Base-by-base conservation (phyloP, 768 basidiomycete species). In the Russula olivacea region DNA sequence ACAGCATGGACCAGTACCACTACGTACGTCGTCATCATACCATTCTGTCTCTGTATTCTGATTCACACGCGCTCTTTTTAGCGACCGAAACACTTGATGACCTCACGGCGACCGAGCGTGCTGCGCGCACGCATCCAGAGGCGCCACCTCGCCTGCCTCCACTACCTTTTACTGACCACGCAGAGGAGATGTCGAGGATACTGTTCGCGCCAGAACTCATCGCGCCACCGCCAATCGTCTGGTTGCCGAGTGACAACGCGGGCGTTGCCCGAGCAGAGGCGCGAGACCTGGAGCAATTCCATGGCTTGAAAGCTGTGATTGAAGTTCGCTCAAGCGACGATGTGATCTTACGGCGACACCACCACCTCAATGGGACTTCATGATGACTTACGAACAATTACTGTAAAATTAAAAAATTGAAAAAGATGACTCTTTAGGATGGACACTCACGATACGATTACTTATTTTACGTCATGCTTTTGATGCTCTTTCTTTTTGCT, bases 141-240 rank as follows among this genome's bases (percentile, higher is more conserved):
- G 87, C 86, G 15, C 88, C 88, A 38, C 87, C 88, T 12, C 87
- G 80, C 66, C 79, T 88, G 3, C 88, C 88, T 11, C 80, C 83
- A 11, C 72, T 89, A 28, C 76, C 87, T 6, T 89, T 91, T 68
- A 79, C 82, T 1, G 88, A 89, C 72, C 88, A 89, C 66, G 85
- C 87, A 15, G 85, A 88, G 69, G 86, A 89, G 68, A 86, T 88
- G 81, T 81, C 83, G 7, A 84, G 85, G 17, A 84, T 92, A 59
- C 75, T 93, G 43, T 93, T 92, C 70, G 88, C 91, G 4, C 88
- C 90, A 1, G 90, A 90, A 72, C 78, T 92, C 45, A 80, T 89
- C 65, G 88, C 88, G 14, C 88, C 89, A 19, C 76, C 81, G 21
- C 90, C 89, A 1, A 84, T 88, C 63, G 88, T 93, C 55, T 92